A percentile compares a stretch with the other conserved stretches of the same genome.
These are phyloP conservation scores for Kwoniella botswanensis DNA, from an alignment of 768 basidiomycete genomes.

Conservation along the genomic window DNA sequence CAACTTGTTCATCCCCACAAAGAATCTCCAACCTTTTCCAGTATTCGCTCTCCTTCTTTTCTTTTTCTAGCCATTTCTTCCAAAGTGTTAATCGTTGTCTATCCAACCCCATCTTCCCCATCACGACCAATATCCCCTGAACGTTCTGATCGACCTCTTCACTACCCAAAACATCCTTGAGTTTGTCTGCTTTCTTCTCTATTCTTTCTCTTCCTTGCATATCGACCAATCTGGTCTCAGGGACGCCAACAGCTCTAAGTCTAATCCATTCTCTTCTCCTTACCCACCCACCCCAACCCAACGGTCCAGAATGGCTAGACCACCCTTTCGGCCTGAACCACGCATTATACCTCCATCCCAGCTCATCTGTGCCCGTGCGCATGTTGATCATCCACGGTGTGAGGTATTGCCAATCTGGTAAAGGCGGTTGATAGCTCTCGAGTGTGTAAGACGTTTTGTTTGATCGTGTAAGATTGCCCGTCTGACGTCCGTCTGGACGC, in stretches of 20 bases:
- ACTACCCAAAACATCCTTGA: constrained; percentile 4
- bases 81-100: constrained; percentile 44
- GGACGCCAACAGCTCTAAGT: constrained; percentile 23
- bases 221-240: constrained; percentile 1
- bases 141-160: constrained; percentile 20
- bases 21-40: constrained; percentile 15
- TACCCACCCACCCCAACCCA: constrained; percentile 53
- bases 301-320: constrained; percentile 40
- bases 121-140: constrained; percentile 18
- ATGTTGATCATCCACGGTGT: constrained; percentile 56
- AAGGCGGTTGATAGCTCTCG: constrained; percentile 45
- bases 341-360: constrained; percentile 53
- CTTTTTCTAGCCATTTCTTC: constrained; percentile 36
- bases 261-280: constrained; percentile 52
- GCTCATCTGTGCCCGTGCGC: constrained; percentile 49
- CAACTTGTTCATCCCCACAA: constrained; percentile 24
- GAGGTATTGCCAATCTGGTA: constrained; percentile 48
- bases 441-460: constrained; percentile 50
- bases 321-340: constrained; percentile 50
- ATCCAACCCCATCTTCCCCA: constrained; percentile 39
- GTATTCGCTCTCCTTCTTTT: not conserved
- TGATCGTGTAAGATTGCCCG: constrained; percentile 4
- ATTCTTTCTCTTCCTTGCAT: constrained; percentile 18
- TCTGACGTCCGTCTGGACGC: not conserved
- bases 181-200: constrained; percentile 1